phyloP scores from a whole-genome alignment of 2,329 filamentous ascomycete genomes.

The Curvularia hawaiiensis region DNA sequence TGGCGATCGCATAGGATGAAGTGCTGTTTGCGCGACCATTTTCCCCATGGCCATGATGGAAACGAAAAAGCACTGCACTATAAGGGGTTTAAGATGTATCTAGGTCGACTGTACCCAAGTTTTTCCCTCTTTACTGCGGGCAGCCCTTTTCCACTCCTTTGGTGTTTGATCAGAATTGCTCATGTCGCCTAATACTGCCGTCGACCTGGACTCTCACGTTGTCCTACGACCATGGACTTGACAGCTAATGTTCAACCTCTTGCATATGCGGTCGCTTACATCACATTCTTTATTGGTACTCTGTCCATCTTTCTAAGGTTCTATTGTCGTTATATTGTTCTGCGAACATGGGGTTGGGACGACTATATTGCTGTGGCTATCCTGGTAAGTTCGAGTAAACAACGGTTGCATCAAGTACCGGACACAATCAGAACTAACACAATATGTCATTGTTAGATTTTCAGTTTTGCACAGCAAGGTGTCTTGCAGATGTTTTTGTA shows the following conservation, averaged over 20 bases:
- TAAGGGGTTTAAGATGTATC: background rate
- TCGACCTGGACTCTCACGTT: background rate
- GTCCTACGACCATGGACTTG: background rate
- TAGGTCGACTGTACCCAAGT: background rate
- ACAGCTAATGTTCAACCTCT: background rate
- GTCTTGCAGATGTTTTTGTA: conserved; percentile 31
- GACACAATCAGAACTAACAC: background rate
- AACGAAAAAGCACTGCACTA: background rate
- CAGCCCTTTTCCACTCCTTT: conserved; percentile 1
- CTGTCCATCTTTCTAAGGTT: conserved; percentile 6
- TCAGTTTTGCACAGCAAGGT: conserved; percentile 10
- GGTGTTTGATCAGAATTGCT: background rate
- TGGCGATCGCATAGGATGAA: background rate
- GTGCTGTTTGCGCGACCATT: background rate
- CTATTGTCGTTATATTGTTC: conserved; percentile 6
- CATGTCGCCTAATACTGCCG: background rate
- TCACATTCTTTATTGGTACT: conserved; percentile 1
- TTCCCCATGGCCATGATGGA: background rate
- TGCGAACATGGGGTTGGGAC: conserved; percentile 11
- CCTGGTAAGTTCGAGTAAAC: background rate
- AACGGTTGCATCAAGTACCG: background rate
- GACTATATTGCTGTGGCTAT: conserved; percentile 6
- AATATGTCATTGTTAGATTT: background rate
- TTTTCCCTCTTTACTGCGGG: background rate
- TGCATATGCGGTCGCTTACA: conserved; percentile 3